A percentile compares a stretch with the other conserved stretches of the same genome.
Conservation (phyloP, 345 rosid species). For the Euphorbia lathyris region DNA sequence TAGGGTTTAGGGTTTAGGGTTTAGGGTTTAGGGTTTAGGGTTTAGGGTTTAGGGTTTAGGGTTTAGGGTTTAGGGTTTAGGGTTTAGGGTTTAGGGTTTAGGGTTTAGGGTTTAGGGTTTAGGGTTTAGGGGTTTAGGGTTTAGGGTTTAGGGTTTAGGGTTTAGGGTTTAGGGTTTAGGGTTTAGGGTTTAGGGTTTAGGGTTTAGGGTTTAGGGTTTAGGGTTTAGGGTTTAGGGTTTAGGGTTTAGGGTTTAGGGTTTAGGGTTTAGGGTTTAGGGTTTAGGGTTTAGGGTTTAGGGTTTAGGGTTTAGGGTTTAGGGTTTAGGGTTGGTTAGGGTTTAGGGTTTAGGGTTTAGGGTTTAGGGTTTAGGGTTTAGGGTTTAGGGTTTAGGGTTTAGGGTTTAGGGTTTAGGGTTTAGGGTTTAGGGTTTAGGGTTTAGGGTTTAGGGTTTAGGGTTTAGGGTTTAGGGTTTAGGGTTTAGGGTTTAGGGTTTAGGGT, state of each 20-base stretch:
- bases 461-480: constrained; percentile 21
- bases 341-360: constrained; percentile 12
- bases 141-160: constrained; percentile 15
- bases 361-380: constrained; percentile 8
- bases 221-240: constrained; percentile 16
- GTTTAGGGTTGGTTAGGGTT: constrained; percentile 12
- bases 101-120: constrained; percentile 13
- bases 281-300: constrained; percentile 19
- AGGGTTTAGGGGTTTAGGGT: constrained; percentile 14
- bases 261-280: neutral
- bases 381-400: constrained; percentile 15
- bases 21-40: constrained; percentile 24
- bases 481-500: constrained; percentile 14
- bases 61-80: constrained; percentile 15
- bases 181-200: constrained; percentile 21
- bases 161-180: constrained; percentile 12
- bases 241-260: constrained; percentile 9
- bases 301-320: constrained; percentile 12
- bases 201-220: constrained; percentile 19
- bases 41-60: constrained; percentile 13
- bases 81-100: constrained; percentile 15
- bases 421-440: constrained; percentile 4
- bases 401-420: constrained; percentile 13
- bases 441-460: constrained; percentile 11
- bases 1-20: constrained; percentile 14